Evolutionary conservation across 192 early-diverging fungal genomes (phyloP).

Genomic region (Fimicolochytrium jonesii): DNA sequence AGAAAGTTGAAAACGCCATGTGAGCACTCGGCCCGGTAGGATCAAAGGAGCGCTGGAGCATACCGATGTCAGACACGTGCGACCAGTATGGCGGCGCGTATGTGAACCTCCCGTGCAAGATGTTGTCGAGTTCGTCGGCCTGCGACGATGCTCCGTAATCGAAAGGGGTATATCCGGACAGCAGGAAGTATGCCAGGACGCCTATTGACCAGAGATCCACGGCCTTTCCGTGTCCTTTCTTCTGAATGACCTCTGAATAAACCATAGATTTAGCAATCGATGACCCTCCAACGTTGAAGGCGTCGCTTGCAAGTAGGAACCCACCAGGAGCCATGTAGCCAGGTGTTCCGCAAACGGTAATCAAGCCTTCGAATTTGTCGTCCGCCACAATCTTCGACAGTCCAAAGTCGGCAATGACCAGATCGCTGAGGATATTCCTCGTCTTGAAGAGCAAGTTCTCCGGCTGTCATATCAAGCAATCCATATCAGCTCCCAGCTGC

Average conservation of each 20-base stretch:
- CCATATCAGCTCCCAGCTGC: too few relatives aligned
- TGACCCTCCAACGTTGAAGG: too few relatives aligned
- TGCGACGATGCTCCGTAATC: conserved; percentile 32
- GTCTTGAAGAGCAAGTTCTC: conserved; percentile 83
- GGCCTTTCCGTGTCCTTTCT: conserved; percentile 78
- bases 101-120: conserved; percentile 39
- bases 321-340: conserved; percentile 55
- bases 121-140: conserved; percentile 43
- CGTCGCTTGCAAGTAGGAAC: conserved; percentile 54
- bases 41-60: too few relatives aligned
- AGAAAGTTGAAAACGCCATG: too few relatives aligned
- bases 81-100: conserved; percentile 55
- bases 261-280: background rate
- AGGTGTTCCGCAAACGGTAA: conserved; percentile 62
- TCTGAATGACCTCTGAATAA: conserved; percentile 69
- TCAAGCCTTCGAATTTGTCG: conserved; percentile 43
- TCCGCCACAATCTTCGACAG: conserved; percentile 38
- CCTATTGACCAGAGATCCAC: conserved; percentile 96
- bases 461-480: conserved; percentile 60
- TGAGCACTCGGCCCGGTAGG: background rate
- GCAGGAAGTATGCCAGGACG: conserved; percentile 82
- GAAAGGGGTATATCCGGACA: conserved; percentile 61
- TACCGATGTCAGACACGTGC: conserved; percentile 66
- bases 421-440: conserved; percentile 53
- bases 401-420: conserved; percentile 87